These are phyloP conservation scores for Pythium brassicae DNA, from an alignment of 352 stramenopile genomes.

Conservation along the genomic window DNA sequence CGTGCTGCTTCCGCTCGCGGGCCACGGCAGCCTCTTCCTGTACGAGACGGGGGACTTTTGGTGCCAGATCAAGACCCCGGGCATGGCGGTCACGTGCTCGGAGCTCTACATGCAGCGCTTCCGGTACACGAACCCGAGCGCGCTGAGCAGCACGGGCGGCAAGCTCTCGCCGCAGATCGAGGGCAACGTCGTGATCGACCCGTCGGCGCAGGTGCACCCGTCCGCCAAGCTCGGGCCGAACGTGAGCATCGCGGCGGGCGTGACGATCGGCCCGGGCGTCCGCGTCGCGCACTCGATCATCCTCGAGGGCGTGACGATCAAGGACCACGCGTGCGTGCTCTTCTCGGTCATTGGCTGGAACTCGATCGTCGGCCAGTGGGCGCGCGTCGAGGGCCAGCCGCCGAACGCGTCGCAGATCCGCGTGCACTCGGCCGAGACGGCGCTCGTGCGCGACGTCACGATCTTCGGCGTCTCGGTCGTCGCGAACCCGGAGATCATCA, in stretches of 20 bases:
- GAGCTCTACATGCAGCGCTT: constrained; percentile 91
- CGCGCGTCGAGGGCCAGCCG: constrained; percentile 76
- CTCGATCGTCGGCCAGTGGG: constrained; percentile 85
- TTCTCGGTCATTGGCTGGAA: constrained; percentile 89
- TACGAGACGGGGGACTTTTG: constrained; percentile 87
- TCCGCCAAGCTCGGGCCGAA: constrained; percentile 85
- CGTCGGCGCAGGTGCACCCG: constrained; percentile 74
- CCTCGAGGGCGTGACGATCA: constrained; percentile 84
- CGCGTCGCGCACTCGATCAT: constrained; percentile 87
- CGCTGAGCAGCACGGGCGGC: constrained; percentile 69
- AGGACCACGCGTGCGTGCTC: constrained; percentile 84
- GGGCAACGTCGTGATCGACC: constrained; percentile 84
- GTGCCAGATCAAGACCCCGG: constrained; percentile 89
- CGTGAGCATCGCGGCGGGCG: constrained; percentile 78
- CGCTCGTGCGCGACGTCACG: constrained; percentile 84
- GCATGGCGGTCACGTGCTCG: constrained; percentile 88
- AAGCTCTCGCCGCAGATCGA: constrained; percentile 85
- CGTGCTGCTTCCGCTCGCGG: constrained; percentile 74
- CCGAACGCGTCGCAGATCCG: constrained; percentile 75
- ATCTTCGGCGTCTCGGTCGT: constrained; percentile 88
- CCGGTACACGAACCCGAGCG: constrained; percentile 84
- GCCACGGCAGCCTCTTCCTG: constrained; percentile 67
- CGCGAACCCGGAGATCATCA: constrained; percentile 83
- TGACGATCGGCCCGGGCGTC: constrained; percentile 76
- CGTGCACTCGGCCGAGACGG: constrained; percentile 59